phyloP scores from a whole-genome alignment of 2,329 filamentous ascomycete species.

The Sporothrix schenckii region DNA sequence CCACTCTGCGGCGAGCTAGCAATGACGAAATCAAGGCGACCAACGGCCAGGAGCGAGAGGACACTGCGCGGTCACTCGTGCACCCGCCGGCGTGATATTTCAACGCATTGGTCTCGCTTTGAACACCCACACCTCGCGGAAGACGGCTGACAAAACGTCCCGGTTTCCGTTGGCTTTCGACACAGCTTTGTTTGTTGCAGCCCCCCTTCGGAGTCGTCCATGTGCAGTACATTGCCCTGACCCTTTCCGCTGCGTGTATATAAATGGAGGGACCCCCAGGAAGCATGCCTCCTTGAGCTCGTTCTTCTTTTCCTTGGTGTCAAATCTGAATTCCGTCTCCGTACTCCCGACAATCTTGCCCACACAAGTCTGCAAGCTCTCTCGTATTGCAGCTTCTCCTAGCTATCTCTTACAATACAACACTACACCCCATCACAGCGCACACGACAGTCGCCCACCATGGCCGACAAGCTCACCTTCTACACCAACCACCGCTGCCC shows the following conservation, averaged over 20 bases:
- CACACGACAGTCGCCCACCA: conserved; percentile 19
- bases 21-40: conserved; percentile 18
- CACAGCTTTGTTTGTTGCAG: neutral
- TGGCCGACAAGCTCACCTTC: conserved; percentile 35
- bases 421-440: neutral
- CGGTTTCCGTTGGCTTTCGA: neutral
- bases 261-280: neutral
- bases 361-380: neutral
- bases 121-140: neutral
- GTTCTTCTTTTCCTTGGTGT: neutral
- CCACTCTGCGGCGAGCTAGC: conserved; percentile 7
- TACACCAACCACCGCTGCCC: conserved; percentile 39
- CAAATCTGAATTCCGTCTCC: neutral
- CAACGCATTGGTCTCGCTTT: neutral
- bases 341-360: neutral
- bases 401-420: neutral
- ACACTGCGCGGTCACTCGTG: neutral
- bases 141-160: neutral
- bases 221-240: neutral
- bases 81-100: too few species aligned
- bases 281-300: neutral
- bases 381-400: neutral
- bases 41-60: neutral
- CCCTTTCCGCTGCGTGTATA: neutral
- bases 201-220: neutral